These are phyloP conservation scores for Phaeosphaeria sp. DNA, from an alignment of 2,329 filamentous ascomycete species.

Conservation along the genomic window DNA sequence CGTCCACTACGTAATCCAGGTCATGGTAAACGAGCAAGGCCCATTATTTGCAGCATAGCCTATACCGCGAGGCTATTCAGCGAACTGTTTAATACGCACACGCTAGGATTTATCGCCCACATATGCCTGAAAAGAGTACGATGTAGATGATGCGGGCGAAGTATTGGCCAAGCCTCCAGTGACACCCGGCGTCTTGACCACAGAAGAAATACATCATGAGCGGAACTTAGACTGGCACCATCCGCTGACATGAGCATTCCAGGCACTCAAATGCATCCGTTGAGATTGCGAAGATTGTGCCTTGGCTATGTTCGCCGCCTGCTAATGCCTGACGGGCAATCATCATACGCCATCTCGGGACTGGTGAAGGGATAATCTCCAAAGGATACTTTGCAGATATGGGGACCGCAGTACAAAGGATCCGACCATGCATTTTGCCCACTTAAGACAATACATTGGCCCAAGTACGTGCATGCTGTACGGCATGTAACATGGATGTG, in stretches of 20 bases:
- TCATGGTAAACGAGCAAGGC: neutral
- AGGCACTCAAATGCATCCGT: neutral
- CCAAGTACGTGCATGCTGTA: conserved; percentile 8
- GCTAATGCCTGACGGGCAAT: neutral
- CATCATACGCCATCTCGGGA: neutral
- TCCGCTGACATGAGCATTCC: neutral
- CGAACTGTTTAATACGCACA: neutral
- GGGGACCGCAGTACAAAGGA: neutral
- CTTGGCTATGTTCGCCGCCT: conserved; percentile 12
- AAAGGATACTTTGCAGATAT: neutral
- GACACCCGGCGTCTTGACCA: neutral
- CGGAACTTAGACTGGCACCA: neutral
- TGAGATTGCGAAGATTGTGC: neutral
- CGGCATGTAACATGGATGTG: conserved; percentile 13
- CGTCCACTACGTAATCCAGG: neutral
- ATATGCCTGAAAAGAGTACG: neutral
- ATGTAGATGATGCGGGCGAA: neutral
- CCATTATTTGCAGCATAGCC: neutral
- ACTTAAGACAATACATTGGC: conserved; percentile 13
- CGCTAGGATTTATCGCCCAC: neutral
- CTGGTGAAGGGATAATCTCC: neutral
- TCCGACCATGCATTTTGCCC: conserved; percentile 9
- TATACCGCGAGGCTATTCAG: neutral
- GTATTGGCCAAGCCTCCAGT: neutral
- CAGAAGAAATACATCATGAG: neutral